Conservation (phyloP, 2,329 filamentous ascomycete species). For the Colletotrichum euphorbiae region DNA sequence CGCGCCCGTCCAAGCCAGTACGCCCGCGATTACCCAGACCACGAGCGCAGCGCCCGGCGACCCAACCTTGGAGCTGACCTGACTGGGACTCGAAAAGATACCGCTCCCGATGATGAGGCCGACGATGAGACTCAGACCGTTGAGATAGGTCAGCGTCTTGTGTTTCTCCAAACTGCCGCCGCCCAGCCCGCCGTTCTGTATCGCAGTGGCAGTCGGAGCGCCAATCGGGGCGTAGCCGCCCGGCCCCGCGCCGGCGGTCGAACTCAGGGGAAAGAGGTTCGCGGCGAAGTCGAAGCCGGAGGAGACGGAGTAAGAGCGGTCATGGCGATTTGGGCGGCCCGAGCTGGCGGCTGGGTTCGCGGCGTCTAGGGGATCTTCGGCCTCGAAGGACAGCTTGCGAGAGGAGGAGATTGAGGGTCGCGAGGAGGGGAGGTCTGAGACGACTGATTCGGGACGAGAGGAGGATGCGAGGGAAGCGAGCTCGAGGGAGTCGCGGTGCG, state of each 20-base stretch:
- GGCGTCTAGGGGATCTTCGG: constrained; percentile 81
- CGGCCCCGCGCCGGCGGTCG: constrained; percentile 75
- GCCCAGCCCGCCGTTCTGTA: constrained; percentile 67
- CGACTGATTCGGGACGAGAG: constrained; percentile 70
- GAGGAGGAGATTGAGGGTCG: constrained; percentile 93
- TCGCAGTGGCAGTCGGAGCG: constrained; percentile 60
- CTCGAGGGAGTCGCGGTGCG: constrained; percentile 88
- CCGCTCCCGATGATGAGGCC: constrained; percentile 96
- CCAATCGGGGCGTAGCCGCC: constrained; percentile 88
- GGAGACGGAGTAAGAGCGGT: constrained; percentile 86
- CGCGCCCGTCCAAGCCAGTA: constrained; percentile 95
- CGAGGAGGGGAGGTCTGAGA: constrained; percentile 75
- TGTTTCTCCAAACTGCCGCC: constrained; percentile 91
- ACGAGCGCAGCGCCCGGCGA: constrained; percentile 90
- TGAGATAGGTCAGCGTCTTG: constrained; percentile 95
- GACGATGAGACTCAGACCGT: constrained; percentile 90
- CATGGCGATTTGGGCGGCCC: constrained; percentile 58
- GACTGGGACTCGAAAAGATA: constrained; percentile 94
- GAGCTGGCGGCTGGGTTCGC: constrained; percentile 62
- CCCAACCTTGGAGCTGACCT: constrained; percentile 91
- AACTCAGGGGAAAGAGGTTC: constrained; percentile 91
- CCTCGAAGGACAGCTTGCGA: constrained; percentile 86
- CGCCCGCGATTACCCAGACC: constrained; percentile 92
- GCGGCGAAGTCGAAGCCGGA: constrained; percentile 97
- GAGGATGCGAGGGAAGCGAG: constrained; percentile 94